phyloP scores from a whole-genome alignment of 768 basidiomycete genomes.

The Amanita exitialis region DNA sequence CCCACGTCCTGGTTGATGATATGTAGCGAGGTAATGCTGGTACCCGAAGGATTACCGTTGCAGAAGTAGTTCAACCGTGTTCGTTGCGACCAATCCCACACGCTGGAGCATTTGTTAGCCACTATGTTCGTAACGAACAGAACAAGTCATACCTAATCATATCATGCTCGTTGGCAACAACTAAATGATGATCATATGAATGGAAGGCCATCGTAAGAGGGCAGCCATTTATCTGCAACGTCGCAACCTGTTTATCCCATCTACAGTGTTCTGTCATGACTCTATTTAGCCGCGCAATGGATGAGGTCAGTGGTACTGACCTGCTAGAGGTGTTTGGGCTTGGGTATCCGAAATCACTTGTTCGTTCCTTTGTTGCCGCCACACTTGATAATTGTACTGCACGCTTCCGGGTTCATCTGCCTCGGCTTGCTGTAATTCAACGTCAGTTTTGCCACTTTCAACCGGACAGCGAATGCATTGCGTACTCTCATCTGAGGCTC shows the following conservation, averaged over 20 bases:
- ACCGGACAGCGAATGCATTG: conserved; percentile 1
- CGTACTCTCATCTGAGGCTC: conserved; percentile 97
- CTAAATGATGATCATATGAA: conserved; percentile 82
- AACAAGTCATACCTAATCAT: conserved; percentile 58
- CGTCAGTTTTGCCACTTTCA: not conserved
- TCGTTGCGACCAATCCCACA: conserved; percentile 90
- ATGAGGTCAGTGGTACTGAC: conserved; percentile 29
- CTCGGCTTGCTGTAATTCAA: conserved; percentile 65
- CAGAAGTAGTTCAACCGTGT: conserved; percentile 74
- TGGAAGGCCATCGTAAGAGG: conserved; percentile 83
- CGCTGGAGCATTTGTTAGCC: conserved; percentile 32
- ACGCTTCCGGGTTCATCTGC: conserved; percentile 92
- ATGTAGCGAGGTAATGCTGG: conserved; percentile 78
- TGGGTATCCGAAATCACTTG: conserved; percentile 60
- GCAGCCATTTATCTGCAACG: conserved; percentile 45
- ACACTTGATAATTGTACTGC: conserved; percentile 91
- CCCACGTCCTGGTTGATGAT: conserved; percentile 96
- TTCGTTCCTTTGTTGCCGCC: conserved; percentile 89
- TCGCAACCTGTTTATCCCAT: conserved; percentile 70
- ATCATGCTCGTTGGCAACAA: conserved; percentile 78
- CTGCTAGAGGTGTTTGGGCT: conserved; percentile 61
- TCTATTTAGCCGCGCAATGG: not conserved
- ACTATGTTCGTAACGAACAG: not conserved
- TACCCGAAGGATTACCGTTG: conserved; percentile 79
- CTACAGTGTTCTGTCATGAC: conserved; percentile 37